Conservation (phyloP, 1,139 yeast species). For the Petasospora rhodanensis region DNA sequence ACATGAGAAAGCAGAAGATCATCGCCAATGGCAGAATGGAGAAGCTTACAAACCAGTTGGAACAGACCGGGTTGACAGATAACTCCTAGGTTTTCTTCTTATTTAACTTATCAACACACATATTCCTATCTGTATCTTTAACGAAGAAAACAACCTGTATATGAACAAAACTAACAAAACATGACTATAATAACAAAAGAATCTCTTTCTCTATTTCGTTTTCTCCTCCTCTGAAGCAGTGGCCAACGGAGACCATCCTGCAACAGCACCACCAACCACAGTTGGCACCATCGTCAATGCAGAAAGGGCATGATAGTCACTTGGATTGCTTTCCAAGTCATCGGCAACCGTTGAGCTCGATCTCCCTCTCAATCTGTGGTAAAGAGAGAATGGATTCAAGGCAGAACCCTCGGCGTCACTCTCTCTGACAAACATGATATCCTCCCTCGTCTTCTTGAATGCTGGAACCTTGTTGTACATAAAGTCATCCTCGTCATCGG, state of each 20-base stretch:
- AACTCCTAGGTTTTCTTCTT: too few species aligned
- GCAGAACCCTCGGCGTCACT: slow-evolving; percentile 9
- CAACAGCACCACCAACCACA: slow-evolving; percentile 50
- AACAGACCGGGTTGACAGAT: slow-evolving; percentile 16
- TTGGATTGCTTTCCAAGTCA: slow-evolving; percentile 18
- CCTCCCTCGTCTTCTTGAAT: slow-evolving; percentile 26
- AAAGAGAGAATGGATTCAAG: slow-evolving; percentile 23
- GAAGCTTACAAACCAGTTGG: slow-evolving; percentile 17
- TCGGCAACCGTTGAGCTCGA: slow-evolving; percentile 7
- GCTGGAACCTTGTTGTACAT: slow-evolving; percentile 23
- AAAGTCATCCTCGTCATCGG: slow-evolving; percentile 18
- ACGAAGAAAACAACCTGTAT: not conserved
- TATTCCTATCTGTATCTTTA: too few species aligned
- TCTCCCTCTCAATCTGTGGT: slow-evolving; percentile 25
- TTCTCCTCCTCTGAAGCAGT: slow-evolving; percentile 1
- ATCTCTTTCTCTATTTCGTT: too few species aligned
- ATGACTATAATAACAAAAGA: not conserved
- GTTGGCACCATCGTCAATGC: slow-evolving; percentile 50
- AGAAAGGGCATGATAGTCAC: slow-evolving; percentile 29
- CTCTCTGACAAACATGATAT: slow-evolving; percentile 23
- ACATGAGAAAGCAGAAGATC: slow-evolving; percentile 18
- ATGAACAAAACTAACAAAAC: not conserved
- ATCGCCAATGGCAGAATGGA: slow-evolving; percentile 21
- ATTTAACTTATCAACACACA: too few species aligned
- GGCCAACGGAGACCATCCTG: slow-evolving; percentile 37